Evolutionary conservation across 2,329 filamentous ascomycete genomes (phyloP).

Genomic region (Trichoderma sp.): DNA sequence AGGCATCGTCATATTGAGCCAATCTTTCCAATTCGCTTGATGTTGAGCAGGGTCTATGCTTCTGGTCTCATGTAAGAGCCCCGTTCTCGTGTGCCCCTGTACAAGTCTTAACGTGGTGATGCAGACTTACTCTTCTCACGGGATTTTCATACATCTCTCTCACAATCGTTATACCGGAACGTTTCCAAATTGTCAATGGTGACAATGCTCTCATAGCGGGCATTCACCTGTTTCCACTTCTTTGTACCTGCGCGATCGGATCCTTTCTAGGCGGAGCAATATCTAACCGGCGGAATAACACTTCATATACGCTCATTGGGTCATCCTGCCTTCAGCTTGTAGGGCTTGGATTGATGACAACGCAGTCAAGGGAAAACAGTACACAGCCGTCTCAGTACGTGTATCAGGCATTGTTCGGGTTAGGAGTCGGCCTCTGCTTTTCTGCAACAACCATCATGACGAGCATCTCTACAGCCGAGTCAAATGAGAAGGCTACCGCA

Average conservation of each 20-base stretch:
- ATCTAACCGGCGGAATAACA: conserved; percentile 59
- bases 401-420: conserved; percentile 60
- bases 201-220: conserved; percentile 59
- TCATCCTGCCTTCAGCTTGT: conserved; percentile 57
- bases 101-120: conserved; percentile 29
- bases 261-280: conserved; percentile 59
- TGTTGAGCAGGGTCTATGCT: conserved; percentile 54
- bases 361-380: conserved; percentile 41
- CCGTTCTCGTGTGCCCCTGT: not conserved
- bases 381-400: conserved; percentile 53
- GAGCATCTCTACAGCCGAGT: conserved; percentile 53
- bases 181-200: conserved; percentile 62
- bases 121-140: conserved; percentile 58
- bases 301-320: conserved; percentile 53
- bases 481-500: conserved; percentile 58
- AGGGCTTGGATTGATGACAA: conserved; percentile 56
- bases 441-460: conserved; percentile 62
- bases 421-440: conserved; percentile 63
- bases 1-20: conserved; percentile 51
- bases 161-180: conserved; percentile 62
- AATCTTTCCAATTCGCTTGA: conserved; percentile 58
- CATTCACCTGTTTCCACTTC: conserved; percentile 61
- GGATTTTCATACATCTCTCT: conserved; percentile 62
- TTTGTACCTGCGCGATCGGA: conserved; percentile 59
- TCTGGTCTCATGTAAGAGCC: conserved; percentile 53